These are phyloP conservation scores for Chaetomium sp. DNA, from an alignment of 2,329 filamentous ascomycete genomes.

Conservation along the genomic window DNA sequence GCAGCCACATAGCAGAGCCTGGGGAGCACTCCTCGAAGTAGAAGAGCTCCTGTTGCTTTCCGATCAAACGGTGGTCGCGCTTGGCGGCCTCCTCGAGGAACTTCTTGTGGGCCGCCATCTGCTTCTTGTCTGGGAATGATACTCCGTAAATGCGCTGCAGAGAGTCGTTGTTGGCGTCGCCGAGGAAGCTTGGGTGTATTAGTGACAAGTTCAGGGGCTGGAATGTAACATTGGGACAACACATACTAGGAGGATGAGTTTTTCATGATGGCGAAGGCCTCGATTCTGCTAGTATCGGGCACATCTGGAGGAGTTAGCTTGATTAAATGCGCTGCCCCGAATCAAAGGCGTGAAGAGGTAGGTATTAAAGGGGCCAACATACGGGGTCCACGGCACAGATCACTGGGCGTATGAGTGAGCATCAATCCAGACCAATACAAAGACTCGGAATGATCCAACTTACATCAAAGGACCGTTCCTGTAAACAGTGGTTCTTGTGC, in stretches of 20 bases:
- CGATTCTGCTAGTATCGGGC: slow-evolving; percentile 85
- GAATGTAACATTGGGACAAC: not conserved
- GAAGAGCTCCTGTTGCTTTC: slow-evolving; percentile 92
- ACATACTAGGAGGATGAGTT: slow-evolving; percentile 32
- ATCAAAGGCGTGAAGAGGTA: not conserved
- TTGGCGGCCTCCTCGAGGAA: slow-evolving; percentile 98
- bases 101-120: slow-evolving; percentile 85
- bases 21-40: slow-evolving; percentile 95
- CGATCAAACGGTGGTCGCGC: slow-evolving; percentile 89
- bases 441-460: not conserved
- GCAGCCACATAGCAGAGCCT: slow-evolving; percentile 85
- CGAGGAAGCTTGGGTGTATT: slow-evolving; percentile 68
- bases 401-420: slow-evolving; percentile 30
- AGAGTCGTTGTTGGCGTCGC: slow-evolving; percentile 88
- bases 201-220: slow-evolving; percentile 19
- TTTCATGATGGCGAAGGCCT: slow-evolving; percentile 91
- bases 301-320: slow-evolving; percentile 47
- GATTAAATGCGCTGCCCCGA: not conserved
- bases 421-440: no score
- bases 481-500: slow-evolving; percentile 89
- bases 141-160: slow-evolving; percentile 95
- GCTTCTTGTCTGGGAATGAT: slow-evolving; percentile 92
- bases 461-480: slow-evolving; percentile 90
- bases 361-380: not conserved
- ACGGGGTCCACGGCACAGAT: slow-evolving; percentile 85